These are phyloP conservation scores for Leccinum barrowsii DNA, from an alignment of 768 basidiomycete genomes.

Conservation along the genomic window DNA sequence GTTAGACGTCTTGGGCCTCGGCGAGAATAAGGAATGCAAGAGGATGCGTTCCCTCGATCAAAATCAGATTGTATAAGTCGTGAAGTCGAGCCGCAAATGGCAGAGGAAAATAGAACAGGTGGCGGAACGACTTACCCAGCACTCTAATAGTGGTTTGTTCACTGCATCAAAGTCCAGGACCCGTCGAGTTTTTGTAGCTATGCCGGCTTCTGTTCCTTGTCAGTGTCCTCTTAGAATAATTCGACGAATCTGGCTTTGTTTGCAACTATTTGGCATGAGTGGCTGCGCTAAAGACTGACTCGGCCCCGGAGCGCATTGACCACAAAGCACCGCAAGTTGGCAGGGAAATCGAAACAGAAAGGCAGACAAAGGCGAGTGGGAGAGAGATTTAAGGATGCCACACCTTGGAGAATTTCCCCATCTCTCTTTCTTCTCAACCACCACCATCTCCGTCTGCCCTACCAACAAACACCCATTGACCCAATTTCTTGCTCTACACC, in stretches of 20 bases:
- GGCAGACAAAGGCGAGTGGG: neutral
- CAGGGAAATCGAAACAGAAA: constrained; percentile 17
- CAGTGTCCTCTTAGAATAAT: neutral
- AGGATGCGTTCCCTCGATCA: neutral
- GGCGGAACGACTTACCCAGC: neutral
- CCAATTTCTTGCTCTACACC: neutral
- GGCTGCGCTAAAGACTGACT: no score
- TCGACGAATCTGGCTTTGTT: constrained; percentile 2
- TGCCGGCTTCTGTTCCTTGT: neutral
- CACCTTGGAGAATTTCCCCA: constrained; percentile 1
- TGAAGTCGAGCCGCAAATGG: neutral
- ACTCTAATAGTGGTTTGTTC: neutral
- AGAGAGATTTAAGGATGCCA: constrained; percentile 14
- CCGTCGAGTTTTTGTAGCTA: neutral
- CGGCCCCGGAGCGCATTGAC: constrained; percentile 17
- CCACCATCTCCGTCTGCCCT: constrained; percentile 14
- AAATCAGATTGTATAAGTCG: neutral
- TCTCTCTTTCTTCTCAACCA: constrained; percentile 16
- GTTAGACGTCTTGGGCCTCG: constrained; percentile 14
- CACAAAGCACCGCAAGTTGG: constrained; percentile 26
- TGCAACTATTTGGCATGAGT: constrained; percentile 10
- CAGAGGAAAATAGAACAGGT: neutral
- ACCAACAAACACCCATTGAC: neutral
- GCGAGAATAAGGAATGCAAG: constrained; percentile 1
- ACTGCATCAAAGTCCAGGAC: neutral